Base-by-base conservation (phyloP, 2,329 filamentous ascomycete genomes). In the Epichloe gansuensis region DNA sequence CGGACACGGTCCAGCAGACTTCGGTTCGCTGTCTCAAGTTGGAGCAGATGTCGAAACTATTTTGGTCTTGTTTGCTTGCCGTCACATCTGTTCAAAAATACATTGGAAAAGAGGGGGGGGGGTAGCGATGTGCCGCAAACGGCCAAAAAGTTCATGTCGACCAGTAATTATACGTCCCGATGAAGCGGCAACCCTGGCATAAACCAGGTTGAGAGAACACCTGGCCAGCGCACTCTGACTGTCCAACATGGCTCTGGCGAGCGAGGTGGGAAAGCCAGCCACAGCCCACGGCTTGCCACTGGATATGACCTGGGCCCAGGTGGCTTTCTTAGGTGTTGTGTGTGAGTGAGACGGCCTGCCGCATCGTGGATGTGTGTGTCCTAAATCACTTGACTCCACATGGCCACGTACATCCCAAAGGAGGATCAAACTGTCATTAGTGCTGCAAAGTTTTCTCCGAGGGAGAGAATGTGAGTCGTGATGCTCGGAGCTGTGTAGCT, bases 81-180 rank as follows among this genome's bases (percentile, higher is more conserved):
- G 27, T 41, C 39, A 35, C n/a, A 8, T 25, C 36, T 27, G 13
- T 36, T 8, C 44, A 17, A 36, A 36, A 31, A 15, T 48, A 23
- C 50, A 23, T 31, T 21, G 17, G 17, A 2, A 21, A 21, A 17
- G 17, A 1, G 17, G 27, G 27, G n/a, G 44, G 8, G 15, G 15
- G 12, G 38, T 9, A 36, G 27, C 40, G 13, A 34, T 38, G 5
- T 49, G 34, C 51, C 45, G 51, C 51, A 49, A 52, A 52, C 51
- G 51, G 51, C 40, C 41, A 48, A 15, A 38, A n/a, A 8, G 15
- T 17, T 17, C 34, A 23, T 11, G 27, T 34, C 23, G 12, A 15
- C 50, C 50, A 51, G 50, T 48, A 38, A 48, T 45, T 17, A 50
- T 23, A 13, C 34, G 51, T 53, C 51, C 54, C 54, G 45, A 49